Base-by-base conservation (phyloP, 345 rosid genomes). In the Lepidium aucheri region DNA sequence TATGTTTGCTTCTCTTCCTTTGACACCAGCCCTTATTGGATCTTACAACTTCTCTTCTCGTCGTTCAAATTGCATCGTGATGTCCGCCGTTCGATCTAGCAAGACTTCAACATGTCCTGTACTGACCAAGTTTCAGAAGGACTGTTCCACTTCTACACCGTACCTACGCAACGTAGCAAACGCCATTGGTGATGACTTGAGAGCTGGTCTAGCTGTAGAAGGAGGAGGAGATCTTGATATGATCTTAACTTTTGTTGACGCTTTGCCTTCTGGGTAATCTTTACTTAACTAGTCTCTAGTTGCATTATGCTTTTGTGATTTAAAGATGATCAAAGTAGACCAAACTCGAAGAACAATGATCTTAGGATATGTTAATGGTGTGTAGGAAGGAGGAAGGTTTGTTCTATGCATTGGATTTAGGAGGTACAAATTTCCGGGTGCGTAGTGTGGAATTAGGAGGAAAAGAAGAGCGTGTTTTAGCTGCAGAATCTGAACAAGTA, bases 361-460 rank as follows among this genome's bases (percentile, higher is more conserved):
- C 18, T 8, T 16, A 32, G 10, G 26, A 34, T 33, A 2, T 30
- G 18, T 18, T 17, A 9, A 44, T 35, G 47, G 53, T 67, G 34
- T 28, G 7, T 70, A 89, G 98, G 84, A 80, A 82, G 54, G 95
- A 89, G 83, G 83, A 80, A 53, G 95, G 96, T 3, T 76, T 86
- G 87, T 89, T 85, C 74, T 91, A 86, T 79, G 98, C 89, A 8
- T 73, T 91, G 82, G 98, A 91, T 79, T 90, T 91, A 15, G 98
- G 98, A 0, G 98, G 96, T 55, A 89, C 98, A 0, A 89, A 91
- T 56, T 89, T 89, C 13, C 81, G 96, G 45, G 90, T 84, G 44
- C 67, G 83, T 73, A 84, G 96, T 9, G 92, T 89, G 61, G 84
- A 86, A 58, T 67, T 91, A 41, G 96, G 92, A 30, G 96, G 96